Base-by-base conservation (phyloP, 2,329 filamentous ascomycete genomes). In the Xylariaceae sp. region DNA sequence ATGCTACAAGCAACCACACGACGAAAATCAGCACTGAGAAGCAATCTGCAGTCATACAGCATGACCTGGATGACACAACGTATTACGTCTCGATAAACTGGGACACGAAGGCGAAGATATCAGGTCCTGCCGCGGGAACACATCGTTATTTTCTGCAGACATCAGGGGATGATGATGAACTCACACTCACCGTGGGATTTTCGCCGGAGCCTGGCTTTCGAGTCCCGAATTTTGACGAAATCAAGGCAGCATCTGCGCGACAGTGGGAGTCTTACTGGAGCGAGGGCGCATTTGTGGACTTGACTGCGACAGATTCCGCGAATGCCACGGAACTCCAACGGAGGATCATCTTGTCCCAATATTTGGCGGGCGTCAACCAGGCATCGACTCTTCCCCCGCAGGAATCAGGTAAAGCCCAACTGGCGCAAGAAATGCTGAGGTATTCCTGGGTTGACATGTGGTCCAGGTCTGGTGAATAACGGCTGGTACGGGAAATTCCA, bases 401-500 rank as follows among this genome's bases (percentile, higher is more conserved):
- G 61, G 52, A 61, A 47, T 60, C 57, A 41, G 55, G 58, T 52
- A 52, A 42, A 27, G 14, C 14, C 7, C 39, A 4, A 19, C 33
- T 10, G 15, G 15, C 22, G 22, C 7, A 7, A 7, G 22, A n/a
- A n/a, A n/a, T n/a, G n/a, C n/a, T n/a, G 22, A 27, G 22, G 22
- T 27, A 27, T 27, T 22, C 17, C 17, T 12, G 18, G 31, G 14
- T 19, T 51, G 54, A 55, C 40, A 64, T 62, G 11, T 2, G 30
- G 19, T 36, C 5, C 11, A 52, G 76, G 76, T 6, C 66, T 80
- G 6, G 73, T 75, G 11, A 80, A 79, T 55, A 77, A 80, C 58
- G 73, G 76, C 17, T 80, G 77, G 76, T 78, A 78, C 51, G 77
- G 77, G 12, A 80, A 81, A 48, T 79, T 80, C 53, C 77, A 78